Conservation (phyloP, 108 stramenopile genomes). For the Skeletonema marinoi region DNA sequence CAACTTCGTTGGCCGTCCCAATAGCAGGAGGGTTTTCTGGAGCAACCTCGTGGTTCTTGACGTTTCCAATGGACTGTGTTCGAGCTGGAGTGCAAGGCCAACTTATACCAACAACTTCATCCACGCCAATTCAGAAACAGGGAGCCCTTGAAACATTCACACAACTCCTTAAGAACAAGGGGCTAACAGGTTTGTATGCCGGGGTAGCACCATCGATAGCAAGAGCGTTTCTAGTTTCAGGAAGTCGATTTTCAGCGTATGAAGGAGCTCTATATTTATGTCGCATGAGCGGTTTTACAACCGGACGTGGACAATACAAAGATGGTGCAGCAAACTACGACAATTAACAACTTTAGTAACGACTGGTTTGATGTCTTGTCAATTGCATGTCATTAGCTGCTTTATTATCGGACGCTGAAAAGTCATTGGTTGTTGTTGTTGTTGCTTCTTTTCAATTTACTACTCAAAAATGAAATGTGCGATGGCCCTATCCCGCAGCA, state of each 20-base stretch:
- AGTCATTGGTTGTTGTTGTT: not conserved
- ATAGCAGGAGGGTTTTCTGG: slow-evolving; percentile 87
- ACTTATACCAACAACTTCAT: slow-evolving; percentile 22
- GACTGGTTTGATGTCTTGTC: too few relatives aligned
- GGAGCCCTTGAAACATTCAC: slow-evolving; percentile 51
- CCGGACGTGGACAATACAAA: slow-evolving; percentile 8
- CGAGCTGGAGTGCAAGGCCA: slow-evolving; percentile 87
- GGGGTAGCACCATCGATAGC: slow-evolving; percentile 84
- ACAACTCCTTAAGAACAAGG: slow-evolving; percentile 63
- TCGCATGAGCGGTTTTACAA: slow-evolving; percentile 46
- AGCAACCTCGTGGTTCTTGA: slow-evolving; percentile 84
- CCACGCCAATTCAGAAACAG: slow-evolving; percentile 29
- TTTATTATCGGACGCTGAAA: not conserved
- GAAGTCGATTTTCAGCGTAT: slow-evolving; percentile 88
- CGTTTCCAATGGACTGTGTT: slow-evolving; percentile 90
- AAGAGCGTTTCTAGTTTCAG: slow-evolving; percentile 89
- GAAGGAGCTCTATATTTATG: slow-evolving; percentile 78
- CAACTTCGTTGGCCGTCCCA: slow-evolving; percentile 66
- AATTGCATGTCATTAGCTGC: not conserved
- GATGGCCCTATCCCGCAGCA: slow-evolving; percentile 88
- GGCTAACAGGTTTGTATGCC: slow-evolving; percentile 79
- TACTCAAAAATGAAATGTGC: slow-evolving; percentile 52
- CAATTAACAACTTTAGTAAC: slow-evolving; percentile 4
- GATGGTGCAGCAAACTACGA: slow-evolving; percentile 31
- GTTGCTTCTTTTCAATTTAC: slow-evolving; percentile 10